These are phyloP conservation scores for Mortierella sp. DNA, from an alignment of 371 early-diverging fungal species.

Conservation along the genomic window DNA sequence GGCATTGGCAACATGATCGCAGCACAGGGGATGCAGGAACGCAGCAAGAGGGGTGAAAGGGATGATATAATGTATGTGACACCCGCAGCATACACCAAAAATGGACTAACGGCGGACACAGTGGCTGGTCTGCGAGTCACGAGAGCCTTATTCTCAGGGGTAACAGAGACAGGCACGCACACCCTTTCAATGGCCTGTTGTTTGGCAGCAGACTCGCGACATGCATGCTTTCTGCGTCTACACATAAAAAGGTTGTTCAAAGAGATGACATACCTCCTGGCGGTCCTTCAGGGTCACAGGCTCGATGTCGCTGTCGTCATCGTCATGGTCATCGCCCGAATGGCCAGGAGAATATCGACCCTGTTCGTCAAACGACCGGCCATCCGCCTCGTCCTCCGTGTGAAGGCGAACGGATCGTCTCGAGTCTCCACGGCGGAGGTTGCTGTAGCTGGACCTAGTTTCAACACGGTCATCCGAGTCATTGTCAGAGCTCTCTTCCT, in stretches of 20 bases:
- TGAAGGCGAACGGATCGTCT: slow-evolving; percentile 42
- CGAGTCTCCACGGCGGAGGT: slow-evolving; percentile 38
- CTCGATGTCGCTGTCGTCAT: slow-evolving; percentile 64
- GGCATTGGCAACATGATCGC: not conserved
- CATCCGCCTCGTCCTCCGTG: slow-evolving; percentile 47
- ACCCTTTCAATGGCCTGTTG: no score
- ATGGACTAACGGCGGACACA: not conserved
- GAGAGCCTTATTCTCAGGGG: slow-evolving; percentile 17
- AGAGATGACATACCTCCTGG: slow-evolving; percentile 67
- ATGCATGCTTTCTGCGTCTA: not conserved
- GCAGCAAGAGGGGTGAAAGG: slow-evolving; percentile 9
- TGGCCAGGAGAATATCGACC: slow-evolving; percentile 25
- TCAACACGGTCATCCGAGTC: slow-evolving; percentile 34
- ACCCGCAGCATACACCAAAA: slow-evolving; percentile 10
- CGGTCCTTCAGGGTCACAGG: slow-evolving; percentile 75
- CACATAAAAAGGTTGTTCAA: not conserved
- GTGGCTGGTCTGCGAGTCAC: not conserved
- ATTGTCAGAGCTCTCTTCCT: slow-evolving; percentile 35
- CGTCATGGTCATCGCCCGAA: slow-evolving; percentile 48
- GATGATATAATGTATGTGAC: not conserved
- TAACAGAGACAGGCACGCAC: slow-evolving; percentile 5
- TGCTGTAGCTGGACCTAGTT: slow-evolving; percentile 27
- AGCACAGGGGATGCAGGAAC: slow-evolving; percentile 18
- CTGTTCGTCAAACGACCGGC: slow-evolving; percentile 29
- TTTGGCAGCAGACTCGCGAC: not conserved